These are phyloP conservation scores for Marchantia polymorpha DNA, from an alignment of 225 moss, liverwort and hornwort genomes.

Conservation along the genomic window DNA sequence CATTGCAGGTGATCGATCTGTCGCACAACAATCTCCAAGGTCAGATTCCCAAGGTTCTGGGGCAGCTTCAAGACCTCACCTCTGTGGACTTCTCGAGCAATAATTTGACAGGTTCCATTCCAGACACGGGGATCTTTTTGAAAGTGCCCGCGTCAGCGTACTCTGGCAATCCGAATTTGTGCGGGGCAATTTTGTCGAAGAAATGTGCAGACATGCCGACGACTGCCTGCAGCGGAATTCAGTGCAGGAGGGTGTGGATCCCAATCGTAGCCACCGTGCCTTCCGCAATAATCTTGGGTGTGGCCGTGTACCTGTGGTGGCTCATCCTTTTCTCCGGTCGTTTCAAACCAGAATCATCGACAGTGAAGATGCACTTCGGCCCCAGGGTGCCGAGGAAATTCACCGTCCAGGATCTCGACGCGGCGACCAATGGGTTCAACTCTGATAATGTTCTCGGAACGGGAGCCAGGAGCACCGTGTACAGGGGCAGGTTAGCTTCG, in stretches of 20 bases:
- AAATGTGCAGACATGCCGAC: constrained; percentile 9
- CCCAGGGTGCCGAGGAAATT: constrained; percentile 13
- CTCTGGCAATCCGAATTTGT: constrained; percentile 20
- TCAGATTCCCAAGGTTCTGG: constrained; percentile 25
- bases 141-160: neutral
- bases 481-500: constrained; percentile 22
- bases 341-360: neutral
- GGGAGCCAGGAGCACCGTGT: constrained; percentile 32
- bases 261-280: constrained; percentile 12
- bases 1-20: constrained; percentile 20
- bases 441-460: constrained; percentile 20
- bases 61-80: constrained; percentile 8
- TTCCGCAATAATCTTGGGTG: neutral
- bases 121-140: constrained; percentile 17
- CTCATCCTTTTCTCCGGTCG: neutral
- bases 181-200: constrained; percentile 9
- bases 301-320: constrained; percentile 15
- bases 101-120: constrained; percentile 25
- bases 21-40: constrained; percentile 27
- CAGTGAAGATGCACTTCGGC: neutral
- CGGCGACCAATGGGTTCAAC: constrained; percentile 19
- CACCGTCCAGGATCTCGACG: constrained; percentile 10
- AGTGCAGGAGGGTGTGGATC: constrained; percentile 23
- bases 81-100: constrained; percentile 10
- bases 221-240: constrained; percentile 7